phyloP scores from a whole-genome alignment of 2,329 filamentous ascomycete genomes.

The Dactylonectria estremocensis region DNA sequence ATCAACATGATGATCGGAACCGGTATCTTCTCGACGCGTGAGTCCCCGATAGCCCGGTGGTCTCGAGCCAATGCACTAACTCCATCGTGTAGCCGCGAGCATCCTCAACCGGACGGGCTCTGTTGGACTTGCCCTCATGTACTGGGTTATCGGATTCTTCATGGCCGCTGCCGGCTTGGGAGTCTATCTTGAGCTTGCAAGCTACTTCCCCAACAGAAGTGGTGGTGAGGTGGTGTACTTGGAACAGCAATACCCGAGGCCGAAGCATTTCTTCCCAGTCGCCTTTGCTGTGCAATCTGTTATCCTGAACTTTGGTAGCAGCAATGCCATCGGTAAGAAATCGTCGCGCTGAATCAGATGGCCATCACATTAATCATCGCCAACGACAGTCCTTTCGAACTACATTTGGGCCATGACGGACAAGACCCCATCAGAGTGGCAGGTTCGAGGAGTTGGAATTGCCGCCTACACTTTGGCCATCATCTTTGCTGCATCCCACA shows the following conservation, averaged over 20 bases:
- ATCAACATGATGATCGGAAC: slow-evolving; percentile 76
- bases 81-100: slow-evolving; percentile 58
- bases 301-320: slow-evolving; percentile 76
- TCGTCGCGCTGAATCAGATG: background rate
- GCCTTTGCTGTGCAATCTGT: slow-evolving; percentile 76
- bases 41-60: slow-evolving; percentile 44
- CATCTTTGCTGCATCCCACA: slow-evolving; percentile 67
- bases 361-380: background rate
- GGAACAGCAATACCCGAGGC: slow-evolving; percentile 77
- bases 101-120: slow-evolving; percentile 73
- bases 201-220: slow-evolving; percentile 77
- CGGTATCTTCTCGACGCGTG: slow-evolving; percentile 76
- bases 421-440: slow-evolving; percentile 67
- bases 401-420: slow-evolving; percentile 74
- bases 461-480: slow-evolving; percentile 73
- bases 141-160: slow-evolving; percentile 75
- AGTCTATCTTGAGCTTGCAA: slow-evolving; percentile 75
- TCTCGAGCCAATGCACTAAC: slow-evolving; percentile 43
- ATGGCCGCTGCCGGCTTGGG: slow-evolving; percentile 68
- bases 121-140: slow-evolving; percentile 73
- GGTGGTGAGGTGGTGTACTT: slow-evolving; percentile 78
- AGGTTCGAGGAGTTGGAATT: slow-evolving; percentile 76
- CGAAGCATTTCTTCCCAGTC: slow-evolving; percentile 74
- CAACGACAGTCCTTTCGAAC: slow-evolving; percentile 66
- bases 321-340: slow-evolving; percentile 67